Evolutionary conservation across 805 yeast genomes (phyloP).

Genomic region (Saccharomycopsis olivae): DNA sequence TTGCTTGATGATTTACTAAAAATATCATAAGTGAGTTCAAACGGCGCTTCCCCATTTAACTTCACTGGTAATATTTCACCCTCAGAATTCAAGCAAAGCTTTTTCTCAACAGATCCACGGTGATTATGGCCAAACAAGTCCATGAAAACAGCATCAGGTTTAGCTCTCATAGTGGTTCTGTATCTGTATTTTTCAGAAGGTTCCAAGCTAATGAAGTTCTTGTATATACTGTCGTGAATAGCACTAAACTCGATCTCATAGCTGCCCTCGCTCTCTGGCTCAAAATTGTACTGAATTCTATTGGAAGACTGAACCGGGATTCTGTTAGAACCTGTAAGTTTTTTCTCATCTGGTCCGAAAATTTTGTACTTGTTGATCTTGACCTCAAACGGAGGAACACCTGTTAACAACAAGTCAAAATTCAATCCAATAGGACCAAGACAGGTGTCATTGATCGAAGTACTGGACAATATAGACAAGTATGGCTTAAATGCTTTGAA

Average conservation of each 20-base stretch:
- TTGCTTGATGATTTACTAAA: constrained; percentile 43
- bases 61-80: constrained; percentile 38
- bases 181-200: constrained; percentile 40
- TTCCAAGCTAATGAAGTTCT: constrained; percentile 27
- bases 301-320: constrained; percentile 29
- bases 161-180: constrained; percentile 60
- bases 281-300: constrained; percentile 50
- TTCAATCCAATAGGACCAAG: constrained; percentile 84
- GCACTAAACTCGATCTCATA: constrained; percentile 63
- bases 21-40: constrained; percentile 56
- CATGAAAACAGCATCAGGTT: constrained; percentile 43
- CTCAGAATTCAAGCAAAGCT: constrained; percentile 38
- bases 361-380: constrained; percentile 50
- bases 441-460: constrained; percentile 69
- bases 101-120: constrained; percentile 18
- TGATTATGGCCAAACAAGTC: constrained; percentile 18
- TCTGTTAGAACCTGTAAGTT: constrained; percentile 27
- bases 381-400: constrained; percentile 75
- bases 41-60: constrained; percentile 77
- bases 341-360: constrained; percentile 28
- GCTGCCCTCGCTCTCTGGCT: constrained; percentile 73
- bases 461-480: constrained; percentile 28
- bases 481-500: constrained; percentile 27
- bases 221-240: constrained; percentile 55
- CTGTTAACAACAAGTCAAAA: constrained; percentile 57